Conservation (phyloP, 768 basidiomycete genomes). For the Collybiopsis confluens region DNA sequence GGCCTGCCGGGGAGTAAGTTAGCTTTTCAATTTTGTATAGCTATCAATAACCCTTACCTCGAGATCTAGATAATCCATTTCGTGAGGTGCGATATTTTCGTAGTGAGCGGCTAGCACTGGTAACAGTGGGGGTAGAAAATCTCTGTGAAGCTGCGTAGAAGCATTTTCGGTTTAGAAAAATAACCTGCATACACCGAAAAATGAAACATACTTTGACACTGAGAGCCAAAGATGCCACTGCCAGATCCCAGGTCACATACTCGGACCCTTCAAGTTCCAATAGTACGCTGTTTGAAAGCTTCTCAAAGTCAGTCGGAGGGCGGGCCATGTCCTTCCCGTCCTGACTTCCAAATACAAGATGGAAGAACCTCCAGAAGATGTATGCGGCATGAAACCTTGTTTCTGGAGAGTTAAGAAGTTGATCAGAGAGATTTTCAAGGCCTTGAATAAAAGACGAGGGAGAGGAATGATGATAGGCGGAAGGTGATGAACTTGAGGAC, state of each 20-base stretch:
- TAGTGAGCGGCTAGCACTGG: constrained; percentile 52
- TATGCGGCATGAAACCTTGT: constrained; percentile 65
- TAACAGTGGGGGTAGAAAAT: constrained; percentile 51
- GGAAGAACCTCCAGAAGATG: constrained; percentile 56
- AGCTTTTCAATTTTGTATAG: not conserved
- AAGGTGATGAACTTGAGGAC: not conserved
- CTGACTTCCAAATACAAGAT: constrained; percentile 25
- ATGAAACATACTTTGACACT: constrained; percentile 49
- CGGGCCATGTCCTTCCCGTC: not conserved
- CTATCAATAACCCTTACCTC: constrained; percentile 50
- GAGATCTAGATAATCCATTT: constrained; percentile 40
- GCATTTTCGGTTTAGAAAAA: not conserved
- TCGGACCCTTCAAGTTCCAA: constrained; percentile 21
- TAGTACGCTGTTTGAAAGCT: not conserved
- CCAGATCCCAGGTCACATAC: constrained; percentile 52
- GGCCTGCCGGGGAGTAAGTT: constrained; percentile 30
- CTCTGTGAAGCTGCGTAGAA: constrained; percentile 51
- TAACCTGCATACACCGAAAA: not conserved
- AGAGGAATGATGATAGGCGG: not conserved
- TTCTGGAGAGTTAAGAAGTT: constrained; percentile 48
- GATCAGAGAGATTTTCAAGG: constrained; percentile 39
- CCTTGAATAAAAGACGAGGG: constrained; percentile 7
- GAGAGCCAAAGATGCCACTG: constrained; percentile 53
- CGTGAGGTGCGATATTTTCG: constrained; percentile 43
- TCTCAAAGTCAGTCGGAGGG: too few relatives aligned